Conservation (phyloP, 2,329 filamentous ascomycete genomes). For the Didymella keratinophila region DNA sequence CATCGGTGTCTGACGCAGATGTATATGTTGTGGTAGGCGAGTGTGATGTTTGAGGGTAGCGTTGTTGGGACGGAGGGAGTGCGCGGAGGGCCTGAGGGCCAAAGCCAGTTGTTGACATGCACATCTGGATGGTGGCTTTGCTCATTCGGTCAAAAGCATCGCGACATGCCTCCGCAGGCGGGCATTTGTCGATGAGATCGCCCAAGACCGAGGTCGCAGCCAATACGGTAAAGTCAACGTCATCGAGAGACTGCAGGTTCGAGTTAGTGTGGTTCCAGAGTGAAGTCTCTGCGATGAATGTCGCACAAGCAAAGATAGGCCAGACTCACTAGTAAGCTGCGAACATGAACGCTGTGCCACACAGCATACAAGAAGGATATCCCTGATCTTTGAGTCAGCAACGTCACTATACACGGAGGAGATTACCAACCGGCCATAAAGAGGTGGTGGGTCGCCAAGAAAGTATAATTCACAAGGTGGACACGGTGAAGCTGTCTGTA, state of each 20-base stretch:
- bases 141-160: slow-evolving; percentile 96
- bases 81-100: slow-evolving; percentile 56
- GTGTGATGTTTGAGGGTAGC: slow-evolving; percentile 28
- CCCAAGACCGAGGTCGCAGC: slow-evolving; percentile 91
- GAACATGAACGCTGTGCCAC: slow-evolving; percentile 91
- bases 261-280: slow-evolving; percentile 20
- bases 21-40: slow-evolving; percentile 38
- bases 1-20: slow-evolving; percentile 41
- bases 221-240: slow-evolving; percentile 96
- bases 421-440: slow-evolving; percentile 84
- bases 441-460: slow-evolving; percentile 91
- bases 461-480: slow-evolving; percentile 93
- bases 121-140: slow-evolving; percentile 95
- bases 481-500: slow-evolving; percentile 89
- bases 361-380: slow-evolving; percentile 96
- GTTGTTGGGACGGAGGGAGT: slow-evolving; percentile 30
- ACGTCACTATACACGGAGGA: slow-evolving; percentile 4
- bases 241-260: slow-evolving; percentile 74
- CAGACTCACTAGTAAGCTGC: slow-evolving; percentile 78
- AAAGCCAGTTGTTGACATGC: slow-evolving; percentile 84
- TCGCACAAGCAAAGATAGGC: slow-evolving; percentile 21
- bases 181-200: slow-evolving; percentile 92
- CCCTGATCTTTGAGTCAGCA: slow-evolving; percentile 53
- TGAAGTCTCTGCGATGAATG: slow-evolving; percentile 8
- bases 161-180: slow-evolving; percentile 90